Conservation (phyloP, 2,329 filamentous ascomycete species). For the Nothopassalora personata region DNA sequence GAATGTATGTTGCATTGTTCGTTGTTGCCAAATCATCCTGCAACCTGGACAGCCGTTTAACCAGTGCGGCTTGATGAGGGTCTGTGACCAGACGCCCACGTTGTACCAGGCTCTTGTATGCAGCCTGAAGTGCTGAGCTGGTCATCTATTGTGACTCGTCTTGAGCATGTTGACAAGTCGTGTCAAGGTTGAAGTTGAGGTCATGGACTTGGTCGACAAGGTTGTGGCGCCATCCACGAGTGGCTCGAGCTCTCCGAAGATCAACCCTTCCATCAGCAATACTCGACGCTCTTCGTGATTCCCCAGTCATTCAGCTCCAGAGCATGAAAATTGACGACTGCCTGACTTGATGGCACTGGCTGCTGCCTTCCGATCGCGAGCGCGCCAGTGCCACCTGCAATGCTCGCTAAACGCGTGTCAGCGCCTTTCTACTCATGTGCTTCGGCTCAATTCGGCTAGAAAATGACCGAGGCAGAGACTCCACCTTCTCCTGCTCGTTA, state of each 20-base stretch:
- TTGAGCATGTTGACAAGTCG: not conserved
- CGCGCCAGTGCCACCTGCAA: too few species aligned
- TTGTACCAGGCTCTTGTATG: constrained; percentile 21
- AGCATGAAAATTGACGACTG: too few species aligned
- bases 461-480: not conserved
- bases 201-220: not conserved
- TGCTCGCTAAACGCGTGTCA: not conserved
- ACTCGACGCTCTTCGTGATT: too few species aligned
- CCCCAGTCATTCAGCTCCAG: too few species aligned
- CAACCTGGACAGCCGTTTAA: constrained; percentile 20
- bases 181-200: not conserved
- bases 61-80: constrained; percentile 19
- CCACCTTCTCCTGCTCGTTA: not conserved
- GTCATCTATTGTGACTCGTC: constrained; percentile 7
- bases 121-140: constrained; percentile 18
- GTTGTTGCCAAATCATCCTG: constrained; percentile 19
- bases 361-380: too few species aligned
- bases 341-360: too few species aligned
- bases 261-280: too few species aligned
- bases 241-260: too few species aligned
- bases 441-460: not conserved
- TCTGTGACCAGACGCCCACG: constrained; percentile 18
- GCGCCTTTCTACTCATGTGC: not conserved
- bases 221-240: not conserved
- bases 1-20: not conserved